Evolutionary conservation across 2,329 filamentous ascomycete species (phyloP).

Genomic region (Pestalotiopsis sp.): DNA sequence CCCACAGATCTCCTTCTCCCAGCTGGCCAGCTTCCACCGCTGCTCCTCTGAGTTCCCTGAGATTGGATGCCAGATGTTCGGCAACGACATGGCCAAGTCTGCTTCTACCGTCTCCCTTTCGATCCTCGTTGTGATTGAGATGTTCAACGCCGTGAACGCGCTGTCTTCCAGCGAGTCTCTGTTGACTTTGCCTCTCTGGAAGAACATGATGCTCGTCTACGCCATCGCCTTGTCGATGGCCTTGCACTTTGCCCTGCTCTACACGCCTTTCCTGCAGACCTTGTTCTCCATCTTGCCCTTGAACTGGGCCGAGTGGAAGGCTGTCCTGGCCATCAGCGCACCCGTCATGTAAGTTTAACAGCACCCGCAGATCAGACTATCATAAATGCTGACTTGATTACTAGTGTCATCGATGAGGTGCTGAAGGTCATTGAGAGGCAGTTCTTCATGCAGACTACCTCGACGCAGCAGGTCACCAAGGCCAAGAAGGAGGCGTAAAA

Average conservation of each 20-base stretch:
- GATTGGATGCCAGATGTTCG: constrained; percentile 91
- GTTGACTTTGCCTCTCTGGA: constrained; percentile 91
- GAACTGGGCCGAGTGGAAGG: constrained; percentile 86
- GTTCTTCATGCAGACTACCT: constrained; percentile 59
- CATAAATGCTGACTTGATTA: constrained; percentile 18
- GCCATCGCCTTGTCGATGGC: constrained; percentile 92
- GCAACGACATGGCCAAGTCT: constrained; percentile 80
- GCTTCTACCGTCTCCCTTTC: constrained; percentile 93
- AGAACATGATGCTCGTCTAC: constrained; percentile 98
- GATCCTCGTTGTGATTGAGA: constrained; percentile 94
- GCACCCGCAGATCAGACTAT: background rate
- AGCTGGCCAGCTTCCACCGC: constrained; percentile 90
- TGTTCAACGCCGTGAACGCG: constrained; percentile 99
- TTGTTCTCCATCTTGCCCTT: constrained; percentile 91
- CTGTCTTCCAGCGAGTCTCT: constrained; percentile 94
- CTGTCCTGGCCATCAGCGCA: constrained; percentile 83
- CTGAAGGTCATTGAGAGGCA: constrained; percentile 78
- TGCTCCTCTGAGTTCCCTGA: constrained; percentile 85
- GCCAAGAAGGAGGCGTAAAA: constrained; percentile 52
- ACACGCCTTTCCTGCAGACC: constrained; percentile 83
- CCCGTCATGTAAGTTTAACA: constrained; percentile 81
- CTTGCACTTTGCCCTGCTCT: constrained; percentile 91
- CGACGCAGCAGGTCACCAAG: constrained; percentile 36
- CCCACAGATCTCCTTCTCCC: constrained; percentile 87
- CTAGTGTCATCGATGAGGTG: constrained; percentile 77